phyloP scores from a whole-genome alignment of 768 basidiomycete species.

The Tricholoma terreum region DNA sequence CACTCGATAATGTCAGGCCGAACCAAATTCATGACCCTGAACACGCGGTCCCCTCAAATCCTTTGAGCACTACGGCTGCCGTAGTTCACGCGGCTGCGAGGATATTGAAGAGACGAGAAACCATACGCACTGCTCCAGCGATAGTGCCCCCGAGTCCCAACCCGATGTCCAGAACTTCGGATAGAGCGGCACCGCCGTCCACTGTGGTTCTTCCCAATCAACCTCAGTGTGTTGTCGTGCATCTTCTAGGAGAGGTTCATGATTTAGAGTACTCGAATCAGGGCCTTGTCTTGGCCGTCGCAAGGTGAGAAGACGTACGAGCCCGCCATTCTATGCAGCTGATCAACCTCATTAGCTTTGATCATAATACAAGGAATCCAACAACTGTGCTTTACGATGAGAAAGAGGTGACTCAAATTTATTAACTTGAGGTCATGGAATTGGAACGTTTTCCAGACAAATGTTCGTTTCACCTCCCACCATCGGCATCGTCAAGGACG shows the following conservation, averaged over 20 bases:
- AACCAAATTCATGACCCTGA: background rate
- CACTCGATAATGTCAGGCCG: background rate
- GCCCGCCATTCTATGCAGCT: background rate
- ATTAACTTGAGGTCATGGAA: background rate
- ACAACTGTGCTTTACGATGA: conserved; percentile 3
- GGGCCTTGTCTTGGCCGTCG: conserved; percentile 8
- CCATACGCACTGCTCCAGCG: background rate
- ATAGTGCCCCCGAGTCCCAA: background rate
- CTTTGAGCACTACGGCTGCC: background rate
- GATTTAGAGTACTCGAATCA: conserved; percentile 15
- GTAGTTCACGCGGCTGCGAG: background rate
- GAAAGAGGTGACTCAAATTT: background rate
- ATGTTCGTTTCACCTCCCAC: background rate
- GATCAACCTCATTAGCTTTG: conserved; percentile 4
- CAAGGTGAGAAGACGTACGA: conserved; percentile 1
- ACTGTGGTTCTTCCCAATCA: background rate
- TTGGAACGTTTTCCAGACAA: background rate
- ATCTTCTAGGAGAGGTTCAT: conserved; percentile 4
- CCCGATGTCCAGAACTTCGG: background rate
- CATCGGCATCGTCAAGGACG: background rate
- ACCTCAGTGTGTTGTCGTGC: background rate
- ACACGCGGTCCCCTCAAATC: background rate
- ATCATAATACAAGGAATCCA: background rate
- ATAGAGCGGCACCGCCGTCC: background rate
- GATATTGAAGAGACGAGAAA: background rate